A percentile compares a stretch with the other conserved stretches of the same genome.
phyloP scores from a whole-genome alignment of 371 early-diverging fungal genomes.

The Mucor saturninus region DNA sequence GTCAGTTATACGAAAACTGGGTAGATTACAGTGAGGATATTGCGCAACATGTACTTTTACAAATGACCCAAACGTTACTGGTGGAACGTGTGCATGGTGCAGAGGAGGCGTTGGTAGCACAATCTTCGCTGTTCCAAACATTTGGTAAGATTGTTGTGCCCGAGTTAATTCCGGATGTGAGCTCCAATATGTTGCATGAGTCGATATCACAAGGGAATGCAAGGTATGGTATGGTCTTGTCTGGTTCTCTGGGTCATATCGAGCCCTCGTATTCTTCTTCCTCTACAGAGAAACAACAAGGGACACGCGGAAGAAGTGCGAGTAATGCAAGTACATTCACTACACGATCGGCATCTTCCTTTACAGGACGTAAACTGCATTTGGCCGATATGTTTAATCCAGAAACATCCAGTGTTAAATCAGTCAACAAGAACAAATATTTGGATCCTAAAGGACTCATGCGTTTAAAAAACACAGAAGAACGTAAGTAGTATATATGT shows the following conservation, averaged over 20 bases:
- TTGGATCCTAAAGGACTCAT: conserved; percentile 17
- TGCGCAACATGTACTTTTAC: conserved; percentile 55
- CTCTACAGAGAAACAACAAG: not conserved
- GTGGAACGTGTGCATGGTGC: conserved; percentile 58
- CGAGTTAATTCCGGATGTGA: conserved; percentile 20
- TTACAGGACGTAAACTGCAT: conserved; percentile 27
- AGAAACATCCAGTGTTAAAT: conserved; percentile 16
- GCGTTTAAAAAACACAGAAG: not conserved
- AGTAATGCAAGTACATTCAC: conserved; percentile 18
- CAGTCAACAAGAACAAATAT: conserved; percentile 11
- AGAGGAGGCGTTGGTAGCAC: conserved; percentile 55
- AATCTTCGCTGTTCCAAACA: conserved; percentile 62
- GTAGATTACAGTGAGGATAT: conserved; percentile 27
- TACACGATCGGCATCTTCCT: conserved; percentile 23
- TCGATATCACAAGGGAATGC: conserved; percentile 22
- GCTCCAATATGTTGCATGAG: conserved; percentile 20
- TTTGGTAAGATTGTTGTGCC: conserved; percentile 63
- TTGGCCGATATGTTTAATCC: conserved; percentile 28
- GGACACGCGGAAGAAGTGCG: conserved; percentile 26
- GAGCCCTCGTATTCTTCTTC: not conserved
- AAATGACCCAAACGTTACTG: conserved; percentile 61
- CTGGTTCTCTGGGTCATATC: conserved; percentile 36
- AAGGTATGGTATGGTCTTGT: conserved; percentile 30
- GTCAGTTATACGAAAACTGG: conserved; percentile 45
- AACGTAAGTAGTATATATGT: not conserved